phyloP scores from a whole-genome alignment of 768 basidiomycete species.

The Cubamyces sp. region DNA sequence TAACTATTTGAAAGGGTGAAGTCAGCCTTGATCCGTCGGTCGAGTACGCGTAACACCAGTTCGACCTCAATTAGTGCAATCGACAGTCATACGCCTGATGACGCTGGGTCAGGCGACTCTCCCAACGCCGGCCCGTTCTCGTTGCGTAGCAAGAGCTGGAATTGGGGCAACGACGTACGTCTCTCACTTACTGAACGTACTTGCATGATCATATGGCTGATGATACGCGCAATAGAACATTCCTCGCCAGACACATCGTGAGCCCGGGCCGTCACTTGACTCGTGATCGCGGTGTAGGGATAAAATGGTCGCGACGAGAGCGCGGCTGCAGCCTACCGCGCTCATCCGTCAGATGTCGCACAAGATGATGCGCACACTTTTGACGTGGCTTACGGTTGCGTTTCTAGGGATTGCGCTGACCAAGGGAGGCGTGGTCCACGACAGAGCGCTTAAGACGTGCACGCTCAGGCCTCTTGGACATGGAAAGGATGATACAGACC shows the following conservation, averaged over 20 bases:
- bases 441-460: constrained; percentile 16
- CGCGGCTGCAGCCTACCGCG: background rate
- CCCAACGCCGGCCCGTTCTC: too few species aligned
- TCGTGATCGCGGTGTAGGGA: constrained; percentile 2
- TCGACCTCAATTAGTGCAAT: too few species aligned
- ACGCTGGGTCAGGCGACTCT: too few species aligned
- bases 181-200: too few species aligned
- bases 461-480: constrained; percentile 27
- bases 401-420: background rate
- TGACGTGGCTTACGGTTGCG: background rate
- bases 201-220: too few species aligned
- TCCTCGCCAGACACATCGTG: background rate
- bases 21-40: too few species aligned
- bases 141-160: too few species aligned
- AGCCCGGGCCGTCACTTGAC: constrained; percentile 7
- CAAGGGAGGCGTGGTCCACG: background rate
- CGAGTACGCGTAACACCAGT: too few species aligned
- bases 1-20: too few species aligned
- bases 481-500: constrained; percentile 34
- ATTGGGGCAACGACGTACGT: too few species aligned
- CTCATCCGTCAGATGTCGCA: background rate
- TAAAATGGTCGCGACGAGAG: background rate
- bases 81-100: too few species aligned
- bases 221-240: background rate
- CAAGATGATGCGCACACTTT: background rate